Evolutionary conservation across 768 basidiomycete genomes (phyloP), one percentile per base, ranked within the genome.

Genomic region (Suillus occidentalis): DNA sequence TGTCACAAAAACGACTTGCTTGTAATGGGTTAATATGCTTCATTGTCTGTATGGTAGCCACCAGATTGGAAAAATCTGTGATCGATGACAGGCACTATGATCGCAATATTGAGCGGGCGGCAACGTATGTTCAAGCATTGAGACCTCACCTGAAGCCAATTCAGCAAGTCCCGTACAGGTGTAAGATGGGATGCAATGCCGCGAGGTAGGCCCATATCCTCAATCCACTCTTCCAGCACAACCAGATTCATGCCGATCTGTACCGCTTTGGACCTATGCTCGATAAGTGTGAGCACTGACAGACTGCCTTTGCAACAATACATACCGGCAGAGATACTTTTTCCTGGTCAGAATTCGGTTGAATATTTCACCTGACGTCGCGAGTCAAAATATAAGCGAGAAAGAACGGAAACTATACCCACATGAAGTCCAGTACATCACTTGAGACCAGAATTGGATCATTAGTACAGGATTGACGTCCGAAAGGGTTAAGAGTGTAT

Each of bases 381-480:
- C 64, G 60, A 66, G 67, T 39, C 62, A 58, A 36, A 69, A 61
- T 62, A 55, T 67, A 14, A 69, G 71, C 39, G 22, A 47, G 25
- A 52, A 43, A 60, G 22, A 37, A 62, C 28, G 18, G 22, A 45
- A 43, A 53, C 12, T 14, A 70, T n/a, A 75, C 89, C 82, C 82
- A 92, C 95, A 94, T 28, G 95, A 90, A 62, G 95, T 90, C 97
- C 97, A 99, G 74, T 96, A 98, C 82, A 97, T 90, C n/a, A 97
- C 88, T 77, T 99, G 97, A 1, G 95, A 96, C 89, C 95, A 97
- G 59, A 96, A 83, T 75, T 99, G 97, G 7, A 90, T 88, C 60
- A 88, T 89, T 20, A 98, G 81, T 9, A 85, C 89, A 16, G 97
- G 94, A 72, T 98, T 98, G 68, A 98, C 86, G 64, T 95, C 92